Conservation (phyloP, 106 monocot species). For the Chionographis japonica region DNA sequence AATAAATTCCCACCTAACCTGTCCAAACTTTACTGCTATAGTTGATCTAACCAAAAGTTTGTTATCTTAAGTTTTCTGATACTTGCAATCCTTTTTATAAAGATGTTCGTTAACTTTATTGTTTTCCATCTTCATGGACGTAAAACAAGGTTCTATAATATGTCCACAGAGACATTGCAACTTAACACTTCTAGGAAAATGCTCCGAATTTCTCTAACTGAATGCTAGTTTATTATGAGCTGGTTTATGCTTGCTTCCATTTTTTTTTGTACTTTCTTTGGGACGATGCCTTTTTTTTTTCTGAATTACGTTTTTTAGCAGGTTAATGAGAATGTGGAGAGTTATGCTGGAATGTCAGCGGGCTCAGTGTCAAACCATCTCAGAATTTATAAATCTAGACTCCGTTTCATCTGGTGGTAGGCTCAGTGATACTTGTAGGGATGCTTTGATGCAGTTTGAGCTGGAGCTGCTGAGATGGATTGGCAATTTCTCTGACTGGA, state of each 20-base stretch:
- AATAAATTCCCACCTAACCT: too few relatives aligned
- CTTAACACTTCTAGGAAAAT: too few relatives aligned
- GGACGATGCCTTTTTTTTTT: background rate
- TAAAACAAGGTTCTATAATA: too few relatives aligned
- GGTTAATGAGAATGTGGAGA: slow-evolving; percentile 57
- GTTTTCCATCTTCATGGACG: too few relatives aligned
- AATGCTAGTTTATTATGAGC: background rate
- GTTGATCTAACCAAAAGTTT: too few relatives aligned
- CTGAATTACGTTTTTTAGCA: slow-evolving; percentile 11
- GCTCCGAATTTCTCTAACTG: too few relatives aligned
- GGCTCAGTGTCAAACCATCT: slow-evolving; percentile 33
- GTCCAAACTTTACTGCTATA: too few relatives aligned
- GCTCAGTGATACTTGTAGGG: slow-evolving; percentile 18
- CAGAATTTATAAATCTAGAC: slow-evolving; percentile 42
- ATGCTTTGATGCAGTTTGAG: slow-evolving; percentile 47
- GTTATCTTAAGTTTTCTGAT: too few relatives aligned
- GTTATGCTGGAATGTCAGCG: slow-evolving; percentile 52
- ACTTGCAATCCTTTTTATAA: too few relatives aligned
- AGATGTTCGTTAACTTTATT: too few relatives aligned
- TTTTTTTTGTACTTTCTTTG: background rate
- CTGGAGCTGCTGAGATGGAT: slow-evolving; percentile 66
- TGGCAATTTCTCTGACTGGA: slow-evolving; percentile 61
- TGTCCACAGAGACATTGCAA: too few relatives aligned
- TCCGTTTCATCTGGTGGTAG: slow-evolving; percentile 24
- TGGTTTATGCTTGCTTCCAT: background rate